Evolutionary conservation across 768 basidiomycete genomes (phyloP), one percentile per base, ranked within the genome.

Genomic region (Pleurotus tuoliensis): DNA sequence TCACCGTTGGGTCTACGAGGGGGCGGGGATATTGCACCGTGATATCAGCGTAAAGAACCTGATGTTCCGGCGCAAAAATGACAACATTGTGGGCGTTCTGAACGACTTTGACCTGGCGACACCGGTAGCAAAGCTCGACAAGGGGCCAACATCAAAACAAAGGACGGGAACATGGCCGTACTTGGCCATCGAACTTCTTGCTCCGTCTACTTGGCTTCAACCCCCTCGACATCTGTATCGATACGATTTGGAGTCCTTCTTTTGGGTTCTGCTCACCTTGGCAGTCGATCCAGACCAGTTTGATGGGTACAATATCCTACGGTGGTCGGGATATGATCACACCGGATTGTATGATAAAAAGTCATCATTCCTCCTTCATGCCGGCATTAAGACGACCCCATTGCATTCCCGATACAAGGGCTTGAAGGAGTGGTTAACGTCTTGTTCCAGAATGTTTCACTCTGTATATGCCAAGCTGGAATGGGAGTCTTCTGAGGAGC

Each of bases 61-160:
- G 9, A 53, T 53, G 51, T 24, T 16, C 20, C 51, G 51, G 20
- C 39, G 25, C 4, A 22, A 13, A 3, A 13, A 53, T 13, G 51
- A 22, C 20, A 24, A 1, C 3, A 22, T 41, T 3, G 24, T 13
- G 11, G 51, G 51, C 0, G 51, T 53, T 8, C 39, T 53, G 16
- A 53, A 53, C 13, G 51, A 53, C 39, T 53, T 53, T 24, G 51
- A 53, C 22, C 38, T 53, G 39, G 51, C 51, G 20, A 53, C 39
- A 3, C 16, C 15, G 37, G 38, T 2, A 12, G 13, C 15, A 7
- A 15, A 39, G 7, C 38, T 30, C 51, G 24, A 20, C 11, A 9
- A 39, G 3, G 51, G 51, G 20, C 38, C 51, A 3, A 40, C 11
- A 5, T 53, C 51, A 2, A 39, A n/a, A 41, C 51, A 53, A 22